Evolutionary conservation across 306 rosid genomes (phyloP), one percentile per base, ranked within the genome.

Genomic region (Quercus robur): DNA sequence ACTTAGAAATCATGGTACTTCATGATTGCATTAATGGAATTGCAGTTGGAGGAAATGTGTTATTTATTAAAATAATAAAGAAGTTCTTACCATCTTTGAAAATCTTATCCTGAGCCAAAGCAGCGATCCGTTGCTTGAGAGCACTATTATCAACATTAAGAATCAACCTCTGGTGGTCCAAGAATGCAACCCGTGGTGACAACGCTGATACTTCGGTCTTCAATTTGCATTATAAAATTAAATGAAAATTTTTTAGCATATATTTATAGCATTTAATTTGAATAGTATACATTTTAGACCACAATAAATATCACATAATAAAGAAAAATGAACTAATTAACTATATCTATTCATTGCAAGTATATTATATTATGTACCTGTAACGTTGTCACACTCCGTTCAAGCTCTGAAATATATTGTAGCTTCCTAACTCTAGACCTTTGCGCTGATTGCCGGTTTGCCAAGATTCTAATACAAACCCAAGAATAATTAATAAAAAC

Each of bases 101-200:
- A 85, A 95, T 85, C 92, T 91, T 95, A 77, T 95, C 98, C 68
- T 95, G 99, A 74, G 96, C 98, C 90, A 95, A 84, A 77, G 97
- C 98, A 73, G 99, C 99, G 77, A 95, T 90, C n/a, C 98, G 82
- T 88, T 95, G 98, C 89, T 95, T 93, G 44, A 95, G 88, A 78
- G 98, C 87, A 78, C 98, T 91, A 2, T 93, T 95, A 76, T 95
- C 98, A 35, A 95, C 94, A 55, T 90, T 91, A 1, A 95, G 98
- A 81, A 95, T 85, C 93, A 95, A 84, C 77, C 99, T 96, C 67
- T 93, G 99, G 88, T 95, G 99, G 77, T 95, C 99, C 83, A 95
- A 87, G 80, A 90, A 95, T 49, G 98, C 98, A 28, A 95, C 99
- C 70, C 98, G 81, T 12, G 99, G 98, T 20, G 99, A 95, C 74